Conservation (phyloP, 768 basidiomycete genomes). For the Lyophyllum atratum region DNA sequence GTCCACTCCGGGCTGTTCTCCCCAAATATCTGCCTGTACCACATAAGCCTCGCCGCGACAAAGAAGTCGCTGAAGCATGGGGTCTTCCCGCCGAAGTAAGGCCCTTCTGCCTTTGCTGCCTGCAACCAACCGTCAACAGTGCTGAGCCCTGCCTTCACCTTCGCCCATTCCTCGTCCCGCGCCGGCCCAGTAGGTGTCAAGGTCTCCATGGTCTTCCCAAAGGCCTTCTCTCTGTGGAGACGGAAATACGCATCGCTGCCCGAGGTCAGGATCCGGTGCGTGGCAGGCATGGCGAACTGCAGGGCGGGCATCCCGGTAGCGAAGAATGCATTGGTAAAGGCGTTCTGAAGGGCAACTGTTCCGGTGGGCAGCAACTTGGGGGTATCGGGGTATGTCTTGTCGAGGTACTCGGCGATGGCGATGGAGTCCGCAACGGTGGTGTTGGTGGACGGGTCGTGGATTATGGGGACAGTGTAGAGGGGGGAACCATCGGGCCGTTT, state of each 20-base stretch:
- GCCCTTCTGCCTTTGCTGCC: constrained; percentile 20
- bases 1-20: constrained; percentile 31
- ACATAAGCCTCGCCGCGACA: constrained; percentile 24
- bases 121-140: constrained; percentile 17
- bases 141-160: constrained; percentile 24
- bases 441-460: constrained; percentile 37
- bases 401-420: constrained; percentile 43
- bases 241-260: constrained; percentile 37
- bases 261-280: constrained; percentile 26
- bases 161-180: constrained; percentile 29
- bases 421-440: constrained; percentile 35
- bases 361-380: constrained; percentile 32
- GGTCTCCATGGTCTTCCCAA: constrained; percentile 35
- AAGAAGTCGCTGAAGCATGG: constrained; percentile 32
- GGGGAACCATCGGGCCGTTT: constrained; percentile 27
- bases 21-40: constrained; percentile 22
- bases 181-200: constrained; percentile 26
- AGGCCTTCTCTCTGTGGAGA: constrained; percentile 25
- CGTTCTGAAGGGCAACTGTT: constrained; percentile 18
- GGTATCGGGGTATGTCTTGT: constrained; percentile 37
- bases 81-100: constrained; percentile 26
- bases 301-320: not conserved
- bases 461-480: constrained; percentile 40
- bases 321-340: constrained; percentile 3
- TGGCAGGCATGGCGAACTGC: constrained; percentile 21